Conservation (phyloP, 805 yeast species). For the Candida sphagnicola region DNA sequence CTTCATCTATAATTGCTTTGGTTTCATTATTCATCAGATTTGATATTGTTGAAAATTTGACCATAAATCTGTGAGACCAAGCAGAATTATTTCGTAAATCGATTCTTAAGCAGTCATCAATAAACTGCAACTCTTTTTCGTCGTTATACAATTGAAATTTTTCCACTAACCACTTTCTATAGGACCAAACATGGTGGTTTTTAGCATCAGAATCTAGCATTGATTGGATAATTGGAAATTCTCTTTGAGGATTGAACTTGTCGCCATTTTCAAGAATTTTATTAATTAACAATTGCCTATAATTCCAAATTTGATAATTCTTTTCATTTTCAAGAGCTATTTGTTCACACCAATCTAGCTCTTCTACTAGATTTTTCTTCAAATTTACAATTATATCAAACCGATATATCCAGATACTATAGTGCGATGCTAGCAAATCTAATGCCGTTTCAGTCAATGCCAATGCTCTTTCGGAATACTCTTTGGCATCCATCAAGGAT, state of each 20-base stretch:
- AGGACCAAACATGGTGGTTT: slow-evolving; percentile 96
- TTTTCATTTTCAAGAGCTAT: slow-evolving; percentile 76
- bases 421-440: slow-evolving; percentile 77
- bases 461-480: slow-evolving; percentile 68
- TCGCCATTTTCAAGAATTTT: slow-evolving; percentile 15
- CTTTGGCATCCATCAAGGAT: slow-evolving; percentile 55
- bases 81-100: slow-evolving; percentile 91
- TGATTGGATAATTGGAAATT: slow-evolving; percentile 57
- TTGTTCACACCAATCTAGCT: slow-evolving; percentile 76
- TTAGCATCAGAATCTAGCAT: slow-evolving; percentile 80
- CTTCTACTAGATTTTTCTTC: slow-evolving; percentile 40
- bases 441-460: slow-evolving; percentile 63
- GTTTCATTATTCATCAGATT: slow-evolving; percentile 11
- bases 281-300: slow-evolving; percentile 65
- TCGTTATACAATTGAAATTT: slow-evolving; percentile 45
- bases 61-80: slow-evolving; percentile 82
- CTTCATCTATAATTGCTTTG: slow-evolving; percentile 33
- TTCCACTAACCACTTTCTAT: slow-evolving; percentile 76
- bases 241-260: slow-evolving; percentile 45
- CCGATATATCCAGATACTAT: slow-evolving; percentile 82
- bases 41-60: slow-evolving; percentile 26
- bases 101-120: slow-evolving; percentile 41
- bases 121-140: slow-evolving; percentile 49
- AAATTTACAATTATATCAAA: slow-evolving; percentile 46
- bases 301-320: slow-evolving; percentile 97